A percentile compares a stretch with the other conserved stretches of the same genome.
Evolutionary conservation across 2,329 filamentous ascomycete genomes (phyloP).

Genomic region (Colletotrichum sp.): DNA sequence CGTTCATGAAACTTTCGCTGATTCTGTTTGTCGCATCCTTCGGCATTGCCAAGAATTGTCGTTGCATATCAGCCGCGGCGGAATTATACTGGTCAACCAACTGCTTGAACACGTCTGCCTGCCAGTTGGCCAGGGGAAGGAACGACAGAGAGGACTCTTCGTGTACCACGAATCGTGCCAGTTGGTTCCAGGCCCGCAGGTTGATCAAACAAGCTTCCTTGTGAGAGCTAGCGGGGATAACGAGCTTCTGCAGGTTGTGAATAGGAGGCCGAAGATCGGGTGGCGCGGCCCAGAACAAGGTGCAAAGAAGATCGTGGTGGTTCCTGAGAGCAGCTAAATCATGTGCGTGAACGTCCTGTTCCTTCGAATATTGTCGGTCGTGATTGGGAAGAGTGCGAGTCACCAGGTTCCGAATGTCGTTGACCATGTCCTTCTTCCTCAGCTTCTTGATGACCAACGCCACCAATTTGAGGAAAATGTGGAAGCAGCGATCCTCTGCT

Average conservation of each 20-base stretch:
- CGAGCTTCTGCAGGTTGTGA: slow-evolving; percentile 63
- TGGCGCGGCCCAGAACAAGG: slow-evolving; percentile 69
- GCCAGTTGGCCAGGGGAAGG: slow-evolving; percentile 51
- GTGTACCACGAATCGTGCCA: slow-evolving; percentile 60
- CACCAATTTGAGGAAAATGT: slow-evolving; percentile 70
- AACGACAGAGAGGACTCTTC: slow-evolving; percentile 53
- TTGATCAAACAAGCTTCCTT: slow-evolving; percentile 71
- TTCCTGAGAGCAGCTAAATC: slow-evolving; percentile 71
- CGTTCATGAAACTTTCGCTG: slow-evolving; percentile 49
- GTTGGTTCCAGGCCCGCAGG: slow-evolving; percentile 66
- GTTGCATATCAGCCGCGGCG: slow-evolving; percentile 59
- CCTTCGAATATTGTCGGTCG: slow-evolving; percentile 67
- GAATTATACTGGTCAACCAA: slow-evolving; percentile 63
- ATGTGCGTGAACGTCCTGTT: slow-evolving; percentile 62
- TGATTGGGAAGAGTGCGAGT: slow-evolving; percentile 70
- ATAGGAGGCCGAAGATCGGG: slow-evolving; percentile 56
- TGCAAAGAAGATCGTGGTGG: slow-evolving; percentile 71
- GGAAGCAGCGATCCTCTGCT: slow-evolving; percentile 66
- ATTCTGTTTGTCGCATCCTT: slow-evolving; percentile 48
- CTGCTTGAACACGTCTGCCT: slow-evolving; percentile 61
- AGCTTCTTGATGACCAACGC: slow-evolving; percentile 62
- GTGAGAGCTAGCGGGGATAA: slow-evolving; percentile 65
- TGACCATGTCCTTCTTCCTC: slow-evolving; percentile 49
- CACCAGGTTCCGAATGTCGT: slow-evolving; percentile 66
- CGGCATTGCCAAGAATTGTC: slow-evolving; percentile 57